A percentile compares a stretch with the other conserved stretches of the same genome.
phyloP scores from a whole-genome alignment of 179 eudicot genomes.

The Nepenthes alata region DNA sequence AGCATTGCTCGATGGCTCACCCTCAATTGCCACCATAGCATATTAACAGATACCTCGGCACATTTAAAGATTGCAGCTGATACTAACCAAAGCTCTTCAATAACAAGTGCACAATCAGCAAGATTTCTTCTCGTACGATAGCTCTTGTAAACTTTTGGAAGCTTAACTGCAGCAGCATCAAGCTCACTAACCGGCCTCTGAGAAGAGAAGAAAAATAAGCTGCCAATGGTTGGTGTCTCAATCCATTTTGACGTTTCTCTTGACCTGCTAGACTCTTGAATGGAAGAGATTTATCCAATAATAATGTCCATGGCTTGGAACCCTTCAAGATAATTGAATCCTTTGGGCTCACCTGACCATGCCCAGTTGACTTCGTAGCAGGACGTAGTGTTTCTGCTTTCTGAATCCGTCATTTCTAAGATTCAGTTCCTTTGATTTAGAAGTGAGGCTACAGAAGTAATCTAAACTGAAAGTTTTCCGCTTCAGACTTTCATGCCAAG shows the following conservation, averaged over 20 bases:
- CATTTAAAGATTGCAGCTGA: too few relatives aligned
- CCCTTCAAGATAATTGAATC: background rate
- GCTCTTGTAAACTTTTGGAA: slow-evolving; percentile 74
- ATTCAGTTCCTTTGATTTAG: background rate
- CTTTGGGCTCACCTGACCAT: background rate
- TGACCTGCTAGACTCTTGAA: slow-evolving; percentile 11
- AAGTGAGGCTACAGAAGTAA: background rate
- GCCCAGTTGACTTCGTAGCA: slow-evolving; percentile 1
- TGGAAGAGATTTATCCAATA: slow-evolving; percentile 19
- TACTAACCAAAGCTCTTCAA: slow-evolving; percentile 67
- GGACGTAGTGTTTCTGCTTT: slow-evolving; percentile 16
- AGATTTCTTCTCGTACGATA: slow-evolving; percentile 64
- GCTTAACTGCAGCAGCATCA: slow-evolving; percentile 65
- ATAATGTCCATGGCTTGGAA: background rate
- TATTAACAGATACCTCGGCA: background rate
- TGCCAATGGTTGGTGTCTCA: slow-evolving; percentile 27
- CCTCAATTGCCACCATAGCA: too few relatives aligned
- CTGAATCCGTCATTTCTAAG: slow-evolving; percentile 3
- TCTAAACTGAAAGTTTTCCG: slow-evolving; percentile 16
- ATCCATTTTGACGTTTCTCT: slow-evolving; percentile 16
- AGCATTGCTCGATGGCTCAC: too few relatives aligned
- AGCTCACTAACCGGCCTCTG: slow-evolving; percentile 57
- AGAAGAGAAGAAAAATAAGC: slow-evolving; percentile 27
- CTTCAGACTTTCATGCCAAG: slow-evolving; percentile 33
- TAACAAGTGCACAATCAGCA: slow-evolving; percentile 84